phyloP scores from a whole-genome alignment of 805 yeast genomes.

The Wickerhamomyces bisporus region DNA sequence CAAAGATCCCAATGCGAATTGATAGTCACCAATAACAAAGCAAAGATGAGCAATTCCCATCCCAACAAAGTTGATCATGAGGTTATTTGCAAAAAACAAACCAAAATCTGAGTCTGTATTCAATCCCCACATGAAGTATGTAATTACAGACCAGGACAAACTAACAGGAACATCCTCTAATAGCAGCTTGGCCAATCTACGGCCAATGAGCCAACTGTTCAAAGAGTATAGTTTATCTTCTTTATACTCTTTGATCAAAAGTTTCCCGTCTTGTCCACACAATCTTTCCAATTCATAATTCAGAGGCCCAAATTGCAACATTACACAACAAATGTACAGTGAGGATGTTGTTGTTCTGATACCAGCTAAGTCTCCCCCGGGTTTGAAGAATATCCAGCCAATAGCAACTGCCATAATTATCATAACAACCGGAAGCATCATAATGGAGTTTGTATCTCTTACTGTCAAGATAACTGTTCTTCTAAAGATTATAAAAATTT shows the following conservation, averaged over 20 bases:
- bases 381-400: constrained; percentile 76
- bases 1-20: constrained; percentile 17
- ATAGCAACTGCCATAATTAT: constrained; percentile 46
- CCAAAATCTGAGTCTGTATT: constrained; percentile 48
- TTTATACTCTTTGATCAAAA: constrained; percentile 40
- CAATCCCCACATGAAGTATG: constrained; percentile 78
- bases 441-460: constrained; percentile 47
- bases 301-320: constrained; percentile 50
- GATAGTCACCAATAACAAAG: constrained; percentile 16
- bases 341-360: constrained; percentile 54
- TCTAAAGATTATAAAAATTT: constrained; percentile 40
- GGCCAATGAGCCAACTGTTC: constrained; percentile 19
- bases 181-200: constrained; percentile 60
- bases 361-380: constrained; percentile 56
- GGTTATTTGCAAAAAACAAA: constrained; percentile 51
- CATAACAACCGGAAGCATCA: constrained; percentile 41
- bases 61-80: constrained; percentile 53
- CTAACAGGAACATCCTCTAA: constrained; percentile 68
- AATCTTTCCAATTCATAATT: constrained; percentile 56
- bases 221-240: constrained; percentile 19
- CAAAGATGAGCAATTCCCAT: constrained; percentile 47
- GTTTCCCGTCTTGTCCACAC: constrained; percentile 47
- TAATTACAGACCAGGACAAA: constrained; percentile 50
- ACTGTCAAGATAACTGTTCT: constrained; percentile 42
- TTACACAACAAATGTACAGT: constrained; percentile 46